Conservation (phyloP, 192 early-diverging fungal genomes). For the Coemansia sp. region DNA sequence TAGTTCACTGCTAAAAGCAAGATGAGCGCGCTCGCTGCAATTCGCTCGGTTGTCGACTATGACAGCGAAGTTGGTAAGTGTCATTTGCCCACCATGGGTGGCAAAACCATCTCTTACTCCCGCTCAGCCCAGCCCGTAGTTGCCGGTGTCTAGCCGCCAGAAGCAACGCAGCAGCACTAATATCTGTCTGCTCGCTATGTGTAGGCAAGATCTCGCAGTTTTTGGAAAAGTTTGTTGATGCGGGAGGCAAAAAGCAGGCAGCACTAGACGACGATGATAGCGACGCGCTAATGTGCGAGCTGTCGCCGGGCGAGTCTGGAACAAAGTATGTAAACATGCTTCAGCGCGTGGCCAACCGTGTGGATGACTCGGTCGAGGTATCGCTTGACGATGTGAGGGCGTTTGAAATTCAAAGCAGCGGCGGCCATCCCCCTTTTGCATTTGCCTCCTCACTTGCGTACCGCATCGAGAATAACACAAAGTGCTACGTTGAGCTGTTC, state of each 20-base stretch:
- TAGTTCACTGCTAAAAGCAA: not conserved
- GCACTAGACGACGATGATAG: slow-evolving; percentile 3
- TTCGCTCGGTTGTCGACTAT: slow-evolving; percentile 42
- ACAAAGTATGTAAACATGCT: slow-evolving; percentile 52
- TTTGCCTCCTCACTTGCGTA: slow-evolving; percentile 45
- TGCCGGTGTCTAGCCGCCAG: too few relatives aligned
- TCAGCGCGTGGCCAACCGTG: slow-evolving; percentile 63
- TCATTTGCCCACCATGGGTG: not conserved
- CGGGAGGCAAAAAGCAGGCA: slow-evolving; percentile 26
- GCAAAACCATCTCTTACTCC: too few relatives aligned
- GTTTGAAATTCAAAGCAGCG: slow-evolving; percentile 42
- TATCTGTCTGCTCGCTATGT: not conserved
- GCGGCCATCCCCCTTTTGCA: slow-evolving; percentile 20
- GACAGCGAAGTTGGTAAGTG: slow-evolving; percentile 40
- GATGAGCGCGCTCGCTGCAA: slow-evolving; percentile 45
- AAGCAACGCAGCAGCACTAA: not conserved
- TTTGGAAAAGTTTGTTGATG: slow-evolving; percentile 25
- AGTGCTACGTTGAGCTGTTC: slow-evolving; percentile 78
- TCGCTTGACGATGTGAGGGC: slow-evolving; percentile 66
- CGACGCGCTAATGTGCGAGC: slow-evolving; percentile 16
- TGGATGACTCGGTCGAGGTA: slow-evolving; percentile 56
- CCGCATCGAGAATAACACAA: slow-evolving; percentile 81
- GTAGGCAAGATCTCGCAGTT: slow-evolving; percentile 37
- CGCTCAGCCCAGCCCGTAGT: too few relatives aligned
- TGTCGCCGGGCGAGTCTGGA: slow-evolving; percentile 5